phyloP scores from a whole-genome alignment of 495 filamentous ascomycete genomes.

The Sordaria brevicollis region DNA sequence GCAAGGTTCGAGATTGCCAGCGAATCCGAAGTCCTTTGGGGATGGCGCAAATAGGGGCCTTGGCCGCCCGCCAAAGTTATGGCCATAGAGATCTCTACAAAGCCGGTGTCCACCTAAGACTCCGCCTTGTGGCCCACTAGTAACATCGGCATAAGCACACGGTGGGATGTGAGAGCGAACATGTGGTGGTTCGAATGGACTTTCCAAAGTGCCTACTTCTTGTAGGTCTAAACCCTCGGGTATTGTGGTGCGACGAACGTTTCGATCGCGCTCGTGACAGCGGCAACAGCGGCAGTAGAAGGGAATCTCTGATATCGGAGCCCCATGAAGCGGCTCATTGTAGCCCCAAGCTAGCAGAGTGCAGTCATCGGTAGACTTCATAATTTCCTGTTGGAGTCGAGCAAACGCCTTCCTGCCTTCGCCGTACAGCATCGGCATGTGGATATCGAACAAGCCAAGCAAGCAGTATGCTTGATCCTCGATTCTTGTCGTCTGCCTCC shows the following conservation, averaged over 20 bases:
- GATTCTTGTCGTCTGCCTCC: conserved; percentile 10
- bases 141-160: background rate
- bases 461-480: conserved; percentile 32
- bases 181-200: background rate
- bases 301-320: background rate
- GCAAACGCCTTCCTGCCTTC: conserved; percentile 22
- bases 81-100: background rate
- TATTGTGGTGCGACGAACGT: background rate
- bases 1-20: background rate
- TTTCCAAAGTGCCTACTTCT: too few relatives aligned
- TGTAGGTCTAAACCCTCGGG: background rate
- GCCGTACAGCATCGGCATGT: conserved; percentile 32
- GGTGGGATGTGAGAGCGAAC: background rate
- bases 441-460: conserved; percentile 25
- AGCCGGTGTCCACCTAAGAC: accelerated
- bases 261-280: background rate
- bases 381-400: conserved; percentile 23
- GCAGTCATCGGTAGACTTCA: conserved; percentile 19
- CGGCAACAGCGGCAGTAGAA: background rate
- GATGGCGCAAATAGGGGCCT: background rate
- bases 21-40: background rate
- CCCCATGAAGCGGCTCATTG: background rate
- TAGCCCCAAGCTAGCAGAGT: background rate
- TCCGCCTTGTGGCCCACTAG: background rate
- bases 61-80: background rate